Percentiles rank a stretch among this genome's conserved stretches.
Evolutionary conservation across 179 eudicot genomes (phyloP).

Genomic region (Vitellaria paradoxa): DNA sequence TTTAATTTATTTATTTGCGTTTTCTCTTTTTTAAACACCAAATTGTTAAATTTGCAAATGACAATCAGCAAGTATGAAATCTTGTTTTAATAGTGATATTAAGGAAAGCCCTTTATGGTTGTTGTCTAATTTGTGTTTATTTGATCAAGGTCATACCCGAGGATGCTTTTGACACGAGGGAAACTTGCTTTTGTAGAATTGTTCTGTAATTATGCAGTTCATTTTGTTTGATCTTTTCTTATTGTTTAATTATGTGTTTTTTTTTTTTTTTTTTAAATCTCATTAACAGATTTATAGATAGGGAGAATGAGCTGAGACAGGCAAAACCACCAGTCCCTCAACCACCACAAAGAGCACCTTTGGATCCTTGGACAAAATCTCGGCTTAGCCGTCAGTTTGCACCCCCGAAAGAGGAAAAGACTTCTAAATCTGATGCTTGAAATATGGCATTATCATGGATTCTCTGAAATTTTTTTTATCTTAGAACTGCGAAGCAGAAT

Average conservation of each 20-base stretch:
- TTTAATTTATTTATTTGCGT: background rate
- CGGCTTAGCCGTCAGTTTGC: slow-evolving; percentile 77
- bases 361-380: slow-evolving; percentile 97
- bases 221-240: background rate
- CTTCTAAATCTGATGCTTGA: slow-evolving; percentile 46
- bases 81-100: background rate
- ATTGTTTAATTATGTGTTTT: background rate
- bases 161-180: background rate
- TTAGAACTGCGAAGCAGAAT: too few species aligned
- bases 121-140: background rate
- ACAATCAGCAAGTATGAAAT: background rate
- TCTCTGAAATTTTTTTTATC: too few species aligned
- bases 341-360: slow-evolving; percentile 66
- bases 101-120: background rate
- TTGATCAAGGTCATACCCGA: background rate
- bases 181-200: background rate
- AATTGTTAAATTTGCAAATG: background rate
- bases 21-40: background rate
- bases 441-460: background rate
- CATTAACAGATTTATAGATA: slow-evolving; percentile 69
- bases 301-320: slow-evolving; percentile 93
- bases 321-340: slow-evolving; percentile 81
- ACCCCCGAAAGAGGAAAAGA: slow-evolving; percentile 80
- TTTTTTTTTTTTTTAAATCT: too few species aligned
- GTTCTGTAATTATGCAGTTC: background rate